Evolutionary conservation across 331 rosid genomes (phyloP).

Genomic region (Malus hybrid): DNA sequence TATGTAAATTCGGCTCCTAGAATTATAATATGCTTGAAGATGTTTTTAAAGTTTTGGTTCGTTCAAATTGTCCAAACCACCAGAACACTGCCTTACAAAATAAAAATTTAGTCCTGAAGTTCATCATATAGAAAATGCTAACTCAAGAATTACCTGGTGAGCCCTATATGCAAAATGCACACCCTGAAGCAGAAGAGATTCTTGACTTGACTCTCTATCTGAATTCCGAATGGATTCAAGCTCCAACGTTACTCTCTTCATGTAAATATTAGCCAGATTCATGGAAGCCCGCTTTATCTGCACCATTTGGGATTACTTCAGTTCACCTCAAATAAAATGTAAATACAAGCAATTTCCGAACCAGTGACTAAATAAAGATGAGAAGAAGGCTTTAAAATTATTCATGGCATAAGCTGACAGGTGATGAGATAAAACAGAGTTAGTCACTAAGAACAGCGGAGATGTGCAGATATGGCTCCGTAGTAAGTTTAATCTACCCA

Average conservation of each 20-base stretch:
- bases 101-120: background rate
- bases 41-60: background rate
- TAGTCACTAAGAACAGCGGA: background rate
- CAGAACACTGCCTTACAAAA: background rate
- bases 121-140: background rate
- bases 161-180: conserved; percentile 79
- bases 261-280: conserved; percentile 73
- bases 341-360: background rate
- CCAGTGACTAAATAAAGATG: background rate
- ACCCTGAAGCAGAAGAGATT: conserved; percentile 85
- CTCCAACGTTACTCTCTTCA: conserved; percentile 81
- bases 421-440: background rate
- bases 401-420: background rate
- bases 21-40: background rate
- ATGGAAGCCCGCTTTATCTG: conserved; percentile 80
- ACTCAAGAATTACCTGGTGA: conserved; percentile 53
- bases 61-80: background rate
- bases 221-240: conserved; percentile 51
- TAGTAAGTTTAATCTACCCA: background rate
- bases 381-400: background rate
- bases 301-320: conserved; percentile 6
- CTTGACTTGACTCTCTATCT: conserved; percentile 74
- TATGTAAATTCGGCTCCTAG: background rate
- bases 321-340: background rate
- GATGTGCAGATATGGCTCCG: background rate